phyloP scores from a whole-genome alignment of 192 early-diverging fungal species.

The Entomortierella parvispora region DNA sequence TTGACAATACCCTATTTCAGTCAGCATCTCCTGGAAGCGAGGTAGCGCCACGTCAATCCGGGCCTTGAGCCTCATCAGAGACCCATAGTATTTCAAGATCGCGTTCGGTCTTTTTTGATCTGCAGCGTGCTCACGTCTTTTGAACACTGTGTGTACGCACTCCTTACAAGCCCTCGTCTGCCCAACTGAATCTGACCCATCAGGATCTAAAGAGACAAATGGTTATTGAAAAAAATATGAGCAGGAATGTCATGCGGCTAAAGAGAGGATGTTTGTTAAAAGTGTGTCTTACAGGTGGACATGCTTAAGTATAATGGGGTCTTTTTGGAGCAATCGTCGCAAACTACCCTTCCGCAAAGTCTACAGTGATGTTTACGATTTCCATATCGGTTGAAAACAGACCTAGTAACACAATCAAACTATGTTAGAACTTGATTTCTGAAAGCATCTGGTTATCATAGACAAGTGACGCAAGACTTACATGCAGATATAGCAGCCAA shows the following conservation, averaged over 20 bases:
- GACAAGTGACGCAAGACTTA: constrained; percentile 29
- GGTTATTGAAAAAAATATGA: constrained; percentile 18
- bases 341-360: constrained; percentile 74
- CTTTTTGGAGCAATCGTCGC: constrained; percentile 66
- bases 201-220: constrained; percentile 24
- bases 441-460: no score
- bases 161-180: constrained; percentile 67
- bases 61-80: constrained; percentile 33
- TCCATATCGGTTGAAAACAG: constrained; percentile 60
- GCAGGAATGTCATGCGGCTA: not conserved
- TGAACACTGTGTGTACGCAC: constrained; percentile 66
- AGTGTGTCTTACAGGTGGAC: constrained; percentile 50
- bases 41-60: constrained; percentile 67
- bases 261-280: not conserved
- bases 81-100: constrained; percentile 41
- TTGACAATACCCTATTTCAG: constrained; percentile 58
- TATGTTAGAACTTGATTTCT: no score
- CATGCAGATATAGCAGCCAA: constrained; percentile 54
- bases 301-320: constrained; percentile 56
- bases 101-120: constrained; percentile 40
- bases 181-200: constrained; percentile 59
- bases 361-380: constrained; percentile 80
- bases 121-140: constrained; percentile 49
- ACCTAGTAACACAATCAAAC: no score
- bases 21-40: constrained; percentile 65